A percentile compares a stretch with the other conserved stretches of the same genome.
Conservation (phyloP, 352 stramenopile species). For the Pythium periplocum region DNA sequence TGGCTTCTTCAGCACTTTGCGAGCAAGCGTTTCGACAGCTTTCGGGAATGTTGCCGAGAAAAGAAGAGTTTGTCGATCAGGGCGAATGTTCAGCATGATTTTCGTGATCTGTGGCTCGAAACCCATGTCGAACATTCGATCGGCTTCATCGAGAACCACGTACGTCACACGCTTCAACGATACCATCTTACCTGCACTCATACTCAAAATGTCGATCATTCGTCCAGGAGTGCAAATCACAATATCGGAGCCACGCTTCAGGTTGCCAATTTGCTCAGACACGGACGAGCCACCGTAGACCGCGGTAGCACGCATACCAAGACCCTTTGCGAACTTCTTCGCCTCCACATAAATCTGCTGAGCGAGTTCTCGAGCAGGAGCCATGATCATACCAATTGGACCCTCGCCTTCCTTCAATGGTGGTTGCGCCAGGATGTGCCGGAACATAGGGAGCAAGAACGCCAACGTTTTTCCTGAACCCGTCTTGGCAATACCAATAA, state of each 20-base stretch:
- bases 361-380: slow-evolving; percentile 96
- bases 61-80: slow-evolving; percentile 91
- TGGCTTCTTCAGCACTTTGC: slow-evolving; percentile 90
- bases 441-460: slow-evolving; percentile 92
- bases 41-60: slow-evolving; percentile 99
- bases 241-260: slow-evolving; percentile 98
- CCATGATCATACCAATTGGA: slow-evolving; percentile 97
- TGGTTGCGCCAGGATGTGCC: slow-evolving; percentile 93
- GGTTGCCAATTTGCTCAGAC: slow-evolving; percentile 97
- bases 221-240: slow-evolving; percentile 97
- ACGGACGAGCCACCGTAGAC: slow-evolving; percentile 95
- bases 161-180: slow-evolving; percentile 96
- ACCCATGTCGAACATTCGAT: slow-evolving; percentile 99
- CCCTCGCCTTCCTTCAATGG: slow-evolving; percentile 92
- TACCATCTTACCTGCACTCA: slow-evolving; percentile 96
- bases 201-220: slow-evolving; percentile 99
- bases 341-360: slow-evolving; percentile 97
- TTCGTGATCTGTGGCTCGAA: slow-evolving; percentile 99
- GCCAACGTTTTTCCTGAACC: slow-evolving; percentile 90
- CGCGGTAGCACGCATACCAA: slow-evolving; percentile 90
- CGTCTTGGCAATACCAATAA: slow-evolving; percentile 99
- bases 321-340: slow-evolving; percentile 92
- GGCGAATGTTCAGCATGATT: slow-evolving; percentile 91
- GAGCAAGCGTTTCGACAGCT: slow-evolving; percentile 85
- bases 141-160: slow-evolving; percentile 98